phyloP scores from a whole-genome alignment of 2,329 filamentous ascomycete genomes.

The Macroventuria anomochaeta region DNA sequence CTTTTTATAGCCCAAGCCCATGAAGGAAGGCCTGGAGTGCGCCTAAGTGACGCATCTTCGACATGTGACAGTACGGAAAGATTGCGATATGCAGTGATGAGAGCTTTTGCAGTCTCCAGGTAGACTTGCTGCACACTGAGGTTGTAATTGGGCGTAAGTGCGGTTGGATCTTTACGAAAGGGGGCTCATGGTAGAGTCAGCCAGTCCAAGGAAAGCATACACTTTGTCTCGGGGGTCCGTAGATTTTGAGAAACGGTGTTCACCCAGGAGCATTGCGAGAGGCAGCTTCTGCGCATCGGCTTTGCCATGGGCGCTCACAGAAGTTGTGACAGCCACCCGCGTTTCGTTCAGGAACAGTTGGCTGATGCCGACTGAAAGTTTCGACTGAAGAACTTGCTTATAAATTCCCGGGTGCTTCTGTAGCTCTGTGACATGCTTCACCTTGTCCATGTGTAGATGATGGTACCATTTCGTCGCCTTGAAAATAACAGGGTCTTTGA shows the following conservation, averaged over 20 bases:
- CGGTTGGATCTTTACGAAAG: conserved; percentile 25
- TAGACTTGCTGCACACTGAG: conserved; percentile 31
- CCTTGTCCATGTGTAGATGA: conserved; percentile 35
- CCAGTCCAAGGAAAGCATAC: conserved; percentile 37
- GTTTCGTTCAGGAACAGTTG: conserved; percentile 35
- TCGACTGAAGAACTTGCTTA: conserved; percentile 22
- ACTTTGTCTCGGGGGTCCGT: conserved; percentile 41
- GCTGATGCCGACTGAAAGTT: conserved; percentile 24
- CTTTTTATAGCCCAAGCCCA: conserved; percentile 33
- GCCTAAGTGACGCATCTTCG: conserved; percentile 28
- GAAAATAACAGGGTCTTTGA: conserved; percentile 33
- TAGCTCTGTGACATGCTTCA: conserved; percentile 26
- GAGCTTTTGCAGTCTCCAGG: conserved; percentile 20
- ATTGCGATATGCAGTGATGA: conserved; percentile 26
- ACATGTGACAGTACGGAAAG: conserved; percentile 34
- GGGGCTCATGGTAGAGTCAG: conserved; percentile 25
- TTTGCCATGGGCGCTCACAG: not conserved
- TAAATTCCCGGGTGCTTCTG: conserved; percentile 29
- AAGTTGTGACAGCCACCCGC: conserved; percentile 16
- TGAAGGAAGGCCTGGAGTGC: conserved; percentile 26
- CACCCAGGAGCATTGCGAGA: conserved; percentile 30
- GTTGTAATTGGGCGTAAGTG: conserved; percentile 30
- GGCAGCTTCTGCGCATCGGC: conserved; percentile 12
- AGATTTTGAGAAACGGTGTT: conserved; percentile 33
- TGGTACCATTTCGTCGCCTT: conserved; percentile 35